Percentiles rank a stretch among this genome's conserved stretches.
Evolutionary conservation across 371 early-diverging fungal species (phyloP).

Genomic region (Actinomucor elegans): DNA sequence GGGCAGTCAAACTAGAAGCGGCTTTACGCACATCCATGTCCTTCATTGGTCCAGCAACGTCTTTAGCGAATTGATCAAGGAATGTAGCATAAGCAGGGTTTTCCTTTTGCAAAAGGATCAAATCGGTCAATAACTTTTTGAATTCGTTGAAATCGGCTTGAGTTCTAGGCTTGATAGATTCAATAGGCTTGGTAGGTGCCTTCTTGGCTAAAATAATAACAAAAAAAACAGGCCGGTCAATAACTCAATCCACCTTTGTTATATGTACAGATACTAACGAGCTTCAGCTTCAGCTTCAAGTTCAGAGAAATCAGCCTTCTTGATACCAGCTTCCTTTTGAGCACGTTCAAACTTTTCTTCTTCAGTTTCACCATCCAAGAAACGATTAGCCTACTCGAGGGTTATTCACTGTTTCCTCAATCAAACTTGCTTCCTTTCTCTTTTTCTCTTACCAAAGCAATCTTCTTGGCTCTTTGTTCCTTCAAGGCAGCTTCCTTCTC

Average conservation of each 20-base stretch:
- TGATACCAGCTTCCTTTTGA: slow-evolving; percentile 53
- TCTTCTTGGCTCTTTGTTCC: slow-evolving; percentile 40
- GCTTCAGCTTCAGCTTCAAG: slow-evolving; percentile 4
- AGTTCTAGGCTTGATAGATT: slow-evolving; percentile 76
- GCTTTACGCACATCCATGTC: slow-evolving; percentile 86
- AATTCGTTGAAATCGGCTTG: slow-evolving; percentile 86
- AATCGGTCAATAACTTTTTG: slow-evolving; percentile 62
- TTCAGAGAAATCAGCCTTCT: slow-evolving; percentile 60
- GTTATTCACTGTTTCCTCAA: slow-evolving; percentile 55
- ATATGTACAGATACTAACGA: slow-evolving; percentile 4
- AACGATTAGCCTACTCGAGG: slow-evolving; percentile 36
- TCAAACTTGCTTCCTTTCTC: no score
- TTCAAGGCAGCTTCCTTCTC: slow-evolving; percentile 46
- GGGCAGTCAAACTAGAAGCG: slow-evolving; percentile 74
- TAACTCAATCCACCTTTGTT: neutral
- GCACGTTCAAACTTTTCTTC: slow-evolving; percentile 67
- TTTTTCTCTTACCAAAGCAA: slow-evolving; percentile 33
- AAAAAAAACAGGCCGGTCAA: slow-evolving; percentile 7
- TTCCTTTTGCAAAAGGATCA: slow-evolving; percentile 74
- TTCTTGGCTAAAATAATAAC: slow-evolving; percentile 25
- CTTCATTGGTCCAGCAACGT: slow-evolving; percentile 72
- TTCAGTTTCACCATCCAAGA: slow-evolving; percentile 59
- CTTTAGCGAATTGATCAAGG: slow-evolving; percentile 78
- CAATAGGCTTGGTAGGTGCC: slow-evolving; percentile 48
- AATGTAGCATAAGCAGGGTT: slow-evolving; percentile 59